These are phyloP conservation scores for Myxozyma melibiosi DNA, from an alignment of 805 yeast genomes.

Conservation along the genomic window DNA sequence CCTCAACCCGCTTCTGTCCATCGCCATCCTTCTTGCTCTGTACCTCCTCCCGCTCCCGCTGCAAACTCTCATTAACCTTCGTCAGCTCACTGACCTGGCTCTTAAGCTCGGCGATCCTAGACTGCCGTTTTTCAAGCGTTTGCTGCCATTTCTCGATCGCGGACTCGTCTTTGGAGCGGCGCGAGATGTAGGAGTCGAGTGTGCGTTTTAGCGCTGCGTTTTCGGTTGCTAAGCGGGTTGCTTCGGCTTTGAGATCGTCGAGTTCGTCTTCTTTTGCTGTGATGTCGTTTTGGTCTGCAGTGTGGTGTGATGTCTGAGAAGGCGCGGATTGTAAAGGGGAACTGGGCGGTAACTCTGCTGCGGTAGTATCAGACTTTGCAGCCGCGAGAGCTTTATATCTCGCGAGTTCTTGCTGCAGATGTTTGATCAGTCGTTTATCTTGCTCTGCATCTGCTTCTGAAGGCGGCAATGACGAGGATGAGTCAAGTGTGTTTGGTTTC, in stretches of 20 bases:
- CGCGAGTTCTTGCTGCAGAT: slow-evolving; percentile 6
- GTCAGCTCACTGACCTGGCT: too few species aligned
- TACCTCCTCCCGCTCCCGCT: too few species aligned
- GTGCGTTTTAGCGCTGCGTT: not conserved
- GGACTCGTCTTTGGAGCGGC: slow-evolving; percentile 4
- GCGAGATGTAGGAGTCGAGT: not conserved
- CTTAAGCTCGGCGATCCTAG: not conserved
- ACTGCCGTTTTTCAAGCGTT: not conserved
- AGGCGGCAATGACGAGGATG: slow-evolving; percentile 1
- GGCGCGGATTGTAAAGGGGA: too few species aligned
- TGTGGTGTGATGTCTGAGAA: too few species aligned
- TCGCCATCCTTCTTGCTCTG: not conserved
- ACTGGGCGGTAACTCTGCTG: too few species aligned
- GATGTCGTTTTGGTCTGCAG: too few species aligned
- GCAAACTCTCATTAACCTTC: too few species aligned
- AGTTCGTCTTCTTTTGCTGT: too few species aligned
- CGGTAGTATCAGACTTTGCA: not conserved
- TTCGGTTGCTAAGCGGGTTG: too few species aligned
- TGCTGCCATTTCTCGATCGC: slow-evolving; percentile 9
- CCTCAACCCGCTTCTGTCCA: not conserved
- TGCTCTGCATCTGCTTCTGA: slow-evolving; percentile 8
- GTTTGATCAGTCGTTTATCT: not conserved
- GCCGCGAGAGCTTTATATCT: not conserved
- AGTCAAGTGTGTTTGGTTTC: not conserved
- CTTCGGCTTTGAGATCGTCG: too few species aligned